Conservation (phyloP, 495 filamentous ascomycete genomes). For the Parathielavia hyrcaniae region DNA sequence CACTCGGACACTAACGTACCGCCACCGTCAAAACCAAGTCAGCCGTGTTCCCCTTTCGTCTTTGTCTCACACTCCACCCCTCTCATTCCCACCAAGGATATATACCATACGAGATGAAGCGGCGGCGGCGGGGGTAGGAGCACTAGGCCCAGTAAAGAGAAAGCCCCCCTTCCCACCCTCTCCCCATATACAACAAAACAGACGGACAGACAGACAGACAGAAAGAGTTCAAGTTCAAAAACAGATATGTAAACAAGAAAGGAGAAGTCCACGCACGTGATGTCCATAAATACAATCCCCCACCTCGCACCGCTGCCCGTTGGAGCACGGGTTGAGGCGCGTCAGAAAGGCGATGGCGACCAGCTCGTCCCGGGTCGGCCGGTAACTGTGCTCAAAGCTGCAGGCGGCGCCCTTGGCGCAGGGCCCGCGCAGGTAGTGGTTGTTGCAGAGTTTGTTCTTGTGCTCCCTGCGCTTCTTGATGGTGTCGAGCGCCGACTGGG, state of each 20-base stretch:
- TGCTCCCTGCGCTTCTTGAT: conserved; percentile 67
- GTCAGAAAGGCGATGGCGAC: conserved; percentile 63
- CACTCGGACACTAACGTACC: conserved; percentile 37
- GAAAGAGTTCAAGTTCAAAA: too few relatives aligned
- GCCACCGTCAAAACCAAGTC: too few relatives aligned
- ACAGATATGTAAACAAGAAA: not conserved
- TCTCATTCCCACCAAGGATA: not conserved
- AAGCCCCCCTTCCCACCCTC: too few relatives aligned
- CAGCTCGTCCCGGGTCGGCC: conserved; percentile 59
- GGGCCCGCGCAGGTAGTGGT: conserved; percentile 69
- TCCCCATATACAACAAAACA: too few relatives aligned
- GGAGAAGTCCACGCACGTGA: conserved; percentile 35
- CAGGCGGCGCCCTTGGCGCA: conserved; percentile 68
- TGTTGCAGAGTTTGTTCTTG: conserved; percentile 81
- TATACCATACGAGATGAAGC: too few relatives aligned
- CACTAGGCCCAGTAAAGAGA: too few relatives aligned
- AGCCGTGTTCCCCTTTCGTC: too few relatives aligned
- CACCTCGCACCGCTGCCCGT: conserved; percentile 66
- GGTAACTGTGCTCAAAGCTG: conserved; percentile 68
- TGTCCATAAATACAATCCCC: conserved; percentile 83
- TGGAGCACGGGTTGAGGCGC: conserved; percentile 70
- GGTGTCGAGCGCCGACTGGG: conserved; percentile 60
- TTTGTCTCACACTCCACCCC: not conserved
- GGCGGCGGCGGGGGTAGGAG: too few relatives aligned
- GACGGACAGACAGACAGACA: too few relatives aligned